Evolutionary conservation across 139 green algal genomes (phyloP), one percentile per base, ranked within the genome.

Genomic region (Coccomyxa sp.): DNA sequence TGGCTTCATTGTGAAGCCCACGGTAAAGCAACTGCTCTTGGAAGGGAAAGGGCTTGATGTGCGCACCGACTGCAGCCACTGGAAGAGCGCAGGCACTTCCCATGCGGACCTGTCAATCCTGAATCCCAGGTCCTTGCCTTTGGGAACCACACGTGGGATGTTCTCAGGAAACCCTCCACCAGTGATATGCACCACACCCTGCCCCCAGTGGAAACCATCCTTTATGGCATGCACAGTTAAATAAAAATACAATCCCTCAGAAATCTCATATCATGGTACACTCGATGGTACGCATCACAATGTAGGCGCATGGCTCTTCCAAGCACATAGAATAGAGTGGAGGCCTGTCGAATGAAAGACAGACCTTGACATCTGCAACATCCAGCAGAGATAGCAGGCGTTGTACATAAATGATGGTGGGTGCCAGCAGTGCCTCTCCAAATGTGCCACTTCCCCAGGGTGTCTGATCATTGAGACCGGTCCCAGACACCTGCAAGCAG

Each of bases 121-220:
- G 31, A 90, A 94, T 16, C 86, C 90, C 79, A 94, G 84, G 30
- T 58, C 86, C 82, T 77, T 86, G 30, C 95, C 95, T 81, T 97
- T 92, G 77, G 97, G 97, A 82, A 99, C 90, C 32, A 98, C 91
- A 14, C 96, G 90, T 0, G 96, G 96, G 58, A 99, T 95, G 91
- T 99, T 99, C 83, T 99, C 96, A 13, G 94, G 90, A 89, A 99
- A 98, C 84, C 96, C 96, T 58, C 97, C 96, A n/a, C 96, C 96
- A 15, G 96, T 99, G 89, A 99, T 98, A 90, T 99, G 96, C n/a
- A 98, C 94, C 30, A 97, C 83, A 32, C 93, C 93, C 90, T 94
- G 84, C 77, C 91, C 18, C n/a, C 31, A 58, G 23, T 25, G 28
- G 18, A 4, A 21, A 71, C 21, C 63, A 71, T 25, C 18, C 63